Evolutionary conservation across 1,139 yeast species (phyloP).

Genomic region (Magnusiomyces suaveolens): DNA sequence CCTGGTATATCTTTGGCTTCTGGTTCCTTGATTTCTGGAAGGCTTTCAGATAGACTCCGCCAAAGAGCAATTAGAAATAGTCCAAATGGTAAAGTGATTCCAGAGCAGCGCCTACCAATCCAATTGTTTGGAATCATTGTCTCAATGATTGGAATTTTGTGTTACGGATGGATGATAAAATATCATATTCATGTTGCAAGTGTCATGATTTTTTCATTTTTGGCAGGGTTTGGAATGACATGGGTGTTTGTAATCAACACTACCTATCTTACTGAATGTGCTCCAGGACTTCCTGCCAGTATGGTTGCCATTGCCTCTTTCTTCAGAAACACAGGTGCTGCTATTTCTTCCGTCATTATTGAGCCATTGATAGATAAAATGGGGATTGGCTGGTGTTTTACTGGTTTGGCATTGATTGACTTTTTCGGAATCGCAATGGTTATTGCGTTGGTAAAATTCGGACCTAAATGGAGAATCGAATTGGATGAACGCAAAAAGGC

Average conservation of each 20-base stretch:
- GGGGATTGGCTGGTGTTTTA: conserved; percentile 54
- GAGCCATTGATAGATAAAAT: conserved; percentile 36
- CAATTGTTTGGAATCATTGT: conserved; percentile 41
- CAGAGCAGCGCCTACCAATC: conserved; percentile 41
- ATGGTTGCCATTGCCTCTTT: conserved; percentile 49
- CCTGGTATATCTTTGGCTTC: conserved; percentile 44
- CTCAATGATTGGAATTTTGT: conserved; percentile 40
- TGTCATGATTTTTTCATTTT: conserved; percentile 39
- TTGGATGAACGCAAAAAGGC: conserved; percentile 16
- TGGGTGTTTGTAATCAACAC: conserved; percentile 53
- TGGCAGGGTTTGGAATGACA: conserved; percentile 48
- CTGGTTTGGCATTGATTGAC: conserved; percentile 43
- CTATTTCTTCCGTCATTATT: conserved; percentile 44
- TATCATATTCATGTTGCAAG: conserved; percentile 37
- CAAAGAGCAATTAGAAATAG: conserved; percentile 26
- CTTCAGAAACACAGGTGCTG: conserved; percentile 48
- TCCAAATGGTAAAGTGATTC: conserved; percentile 30
- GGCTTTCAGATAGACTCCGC: conserved; percentile 39
- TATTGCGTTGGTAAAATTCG: conserved; percentile 26
- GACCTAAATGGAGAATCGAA: conserved; percentile 25
- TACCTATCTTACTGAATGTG: conserved; percentile 47
- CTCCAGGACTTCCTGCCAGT: conserved; percentile 45
- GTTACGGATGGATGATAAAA: conserved; percentile 49
- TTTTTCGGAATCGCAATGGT: conserved; percentile 32
- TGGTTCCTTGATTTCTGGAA: conserved; percentile 47